These are phyloP conservation scores for Mycena rosella DNA, from an alignment of 768 basidiomycete species.

Conservation along the genomic window DNA sequence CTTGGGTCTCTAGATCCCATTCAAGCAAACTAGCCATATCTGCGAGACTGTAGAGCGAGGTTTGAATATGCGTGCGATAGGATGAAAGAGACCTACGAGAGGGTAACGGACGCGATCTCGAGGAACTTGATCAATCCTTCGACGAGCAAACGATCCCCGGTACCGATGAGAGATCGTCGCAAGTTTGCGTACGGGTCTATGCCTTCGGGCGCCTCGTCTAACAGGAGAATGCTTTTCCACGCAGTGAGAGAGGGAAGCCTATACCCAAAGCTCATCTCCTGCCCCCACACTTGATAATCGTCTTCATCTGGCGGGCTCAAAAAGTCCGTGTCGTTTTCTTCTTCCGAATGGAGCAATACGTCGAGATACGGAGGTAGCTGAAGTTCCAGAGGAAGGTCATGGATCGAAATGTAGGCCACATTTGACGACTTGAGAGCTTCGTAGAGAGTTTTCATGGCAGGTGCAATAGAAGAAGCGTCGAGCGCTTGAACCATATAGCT, in stretches of 20 bases:
- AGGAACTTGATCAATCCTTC: constrained; percentile 83
- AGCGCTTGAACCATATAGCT: constrained; percentile 71
- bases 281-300: constrained; percentile 69
- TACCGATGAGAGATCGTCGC: constrained; percentile 67
- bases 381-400: constrained; percentile 84
- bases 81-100: constrained; percentile 63
- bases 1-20: constrained; percentile 85
- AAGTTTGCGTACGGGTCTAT: constrained; percentile 72
- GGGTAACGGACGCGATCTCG: constrained; percentile 76
- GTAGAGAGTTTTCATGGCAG: constrained; percentile 84
- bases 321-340: constrained; percentile 67
- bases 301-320: constrained; percentile 66
- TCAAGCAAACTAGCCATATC: constrained; percentile 87
- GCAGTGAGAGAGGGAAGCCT: constrained; percentile 80
- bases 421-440: constrained; percentile 81
- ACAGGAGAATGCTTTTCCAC: constrained; percentile 91
- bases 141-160: constrained; percentile 76
- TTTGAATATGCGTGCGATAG: constrained; percentile 6
- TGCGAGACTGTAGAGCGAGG: constrained; percentile 62
- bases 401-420: constrained; percentile 84
- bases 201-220: constrained; percentile 68
- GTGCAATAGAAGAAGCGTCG: constrained; percentile 76
- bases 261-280: constrained; percentile 80
- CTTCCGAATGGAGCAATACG: constrained; percentile 74
- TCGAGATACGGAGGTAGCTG: constrained; percentile 89